Base-by-base conservation (phyloP, 805 yeast species). In the Zygosaccharomyces bisporus region DNA sequence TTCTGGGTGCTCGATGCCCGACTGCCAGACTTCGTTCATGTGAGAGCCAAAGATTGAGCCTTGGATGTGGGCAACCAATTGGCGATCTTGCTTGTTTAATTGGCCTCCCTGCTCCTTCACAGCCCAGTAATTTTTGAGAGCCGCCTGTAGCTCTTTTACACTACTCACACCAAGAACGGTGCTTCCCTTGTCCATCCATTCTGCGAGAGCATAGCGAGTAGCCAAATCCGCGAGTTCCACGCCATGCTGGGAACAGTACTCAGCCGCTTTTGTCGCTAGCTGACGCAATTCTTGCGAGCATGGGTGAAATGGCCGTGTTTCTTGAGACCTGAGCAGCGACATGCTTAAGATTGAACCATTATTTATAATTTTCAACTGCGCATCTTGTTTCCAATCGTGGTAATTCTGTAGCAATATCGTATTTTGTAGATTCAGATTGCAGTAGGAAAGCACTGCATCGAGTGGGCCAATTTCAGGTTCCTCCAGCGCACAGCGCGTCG, bases 291-390 rank as follows among this genome's bases (percentile, higher is more conserved):
- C 75, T 12, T 63, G 54, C 0, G 81, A 67, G 3, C 87, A 93
- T 0, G 96, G 97, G 57, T 90, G 97, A 73, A 89, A 91, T 1
- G 72, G 57, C 51, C 76, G 83, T 0, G 95, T 83, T 25, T 73
- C 69, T 18, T 73, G 80, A 0, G 83, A 75, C 47, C 95, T 74
- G 45, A 90, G 70, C 45, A 90, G 64, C 3, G 96, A 86, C 98
- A 90, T 90, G 44, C 90, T 79, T 47, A 91, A 69, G 30, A 93
- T 89, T 1, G 95, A 85, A 3, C 91, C 96, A 60, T 86, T 87
- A 59, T 81, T 65, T n/a, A 90, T 63, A 49, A 72, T 63, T 45
- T 73, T 70, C 23, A 89, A 70, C 4, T 78, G 75, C 9, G 85
- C 77, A 6, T 76, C 77, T 0, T 42, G 25, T 31, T 73, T 63